Base-by-base conservation (phyloP, 73 alveolate species). In the Tetrahymena borealis region DNA sequence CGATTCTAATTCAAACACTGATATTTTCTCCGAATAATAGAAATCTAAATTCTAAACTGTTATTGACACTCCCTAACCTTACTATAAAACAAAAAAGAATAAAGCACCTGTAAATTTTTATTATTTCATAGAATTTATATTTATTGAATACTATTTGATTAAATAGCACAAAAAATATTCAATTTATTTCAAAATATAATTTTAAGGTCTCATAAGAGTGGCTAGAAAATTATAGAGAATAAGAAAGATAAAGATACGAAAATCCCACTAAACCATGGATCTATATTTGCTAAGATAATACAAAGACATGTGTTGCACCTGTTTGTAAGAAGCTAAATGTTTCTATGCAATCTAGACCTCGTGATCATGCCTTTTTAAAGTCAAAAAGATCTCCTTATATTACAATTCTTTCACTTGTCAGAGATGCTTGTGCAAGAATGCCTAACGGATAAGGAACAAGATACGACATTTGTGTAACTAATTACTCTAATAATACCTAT, bases 391-490 rank as follows among this genome's bases (percentile, higher is more conserved):
- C 99, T 0, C 98, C 99, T 0, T 96, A 95, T 93, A 98, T 99
- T 24, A 99, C 99, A 15, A 95, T 99, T 33, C 94, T 99, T n/a
- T 97, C 99, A 32, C 90, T 99, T 20, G 99, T 98, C 0, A 96
- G 99, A 93, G 99, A 99, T 95, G 99, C 99, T 0, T 99, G 99
- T 36, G 98, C 99, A 3, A 91, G 99, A 38, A 93, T 99, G 33
- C 99, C 99, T 20, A 99, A 98, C 90, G 99, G 99, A 33, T 98
- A 98, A 12, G 99, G 99, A 24, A 99, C 99, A 7, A 96, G 99
- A 94, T 98, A 99, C 12, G 99, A 99, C 93, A 99, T 99, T 32
- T 96, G 99, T 90, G 98, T 96, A 60, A 60, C n/a, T n/a, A 20
- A 60, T 0, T 1, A 60, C 16, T 28, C 5, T 60, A 24, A n/a